These are phyloP conservation scores for Eucommia ulmoides DNA, from an alignment of 257 asterid genomes.

Conservation along the genomic window DNA sequence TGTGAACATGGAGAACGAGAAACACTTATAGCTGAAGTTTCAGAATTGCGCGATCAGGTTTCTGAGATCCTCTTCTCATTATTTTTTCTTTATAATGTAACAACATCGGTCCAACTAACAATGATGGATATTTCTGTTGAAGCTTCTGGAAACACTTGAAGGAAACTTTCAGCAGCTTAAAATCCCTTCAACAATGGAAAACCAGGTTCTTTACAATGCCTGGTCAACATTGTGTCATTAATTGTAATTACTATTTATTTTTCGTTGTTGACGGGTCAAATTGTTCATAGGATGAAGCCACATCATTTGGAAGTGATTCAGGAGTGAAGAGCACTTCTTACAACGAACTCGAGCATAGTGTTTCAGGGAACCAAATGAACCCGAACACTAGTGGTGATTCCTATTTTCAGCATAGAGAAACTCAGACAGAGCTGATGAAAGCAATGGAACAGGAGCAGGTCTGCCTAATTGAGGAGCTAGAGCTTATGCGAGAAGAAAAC, in stretches of 20 bases:
- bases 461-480: slow-evolving; percentile 34
- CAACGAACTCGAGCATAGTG: slow-evolving; percentile 16
- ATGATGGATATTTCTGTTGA: no score
- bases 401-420: slow-evolving; percentile 22
- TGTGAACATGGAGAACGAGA: slow-evolving; percentile 42
- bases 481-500: slow-evolving; percentile 31
- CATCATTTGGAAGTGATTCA: slow-evolving; percentile 19
- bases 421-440: slow-evolving; percentile 38
- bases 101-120: no score
- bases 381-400: slow-evolving; percentile 11
- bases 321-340: slow-evolving; percentile 19
- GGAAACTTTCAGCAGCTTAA: slow-evolving; percentile 12
- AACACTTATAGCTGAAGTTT: slow-evolving; percentile 33
- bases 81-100: not conserved
- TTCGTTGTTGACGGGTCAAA: not conserved
- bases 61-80: slow-evolving; percentile 2
- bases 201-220: slow-evolving; percentile 17
- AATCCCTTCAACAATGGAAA: slow-evolving; percentile 17
- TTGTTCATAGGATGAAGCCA: slow-evolving; percentile 27
- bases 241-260: no score
- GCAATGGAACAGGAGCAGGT: slow-evolving; percentile 41
- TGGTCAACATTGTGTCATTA: not conserved
- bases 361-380: slow-evolving; percentile 12
- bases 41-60: slow-evolving; percentile 47
- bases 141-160: slow-evolving; percentile 33